A percentile compares a stretch with the other conserved stretches of the same genome.
These are phyloP conservation scores for Trametes villosa DNA, from an alignment of 768 basidiomycete species.

Conservation along the genomic window DNA sequence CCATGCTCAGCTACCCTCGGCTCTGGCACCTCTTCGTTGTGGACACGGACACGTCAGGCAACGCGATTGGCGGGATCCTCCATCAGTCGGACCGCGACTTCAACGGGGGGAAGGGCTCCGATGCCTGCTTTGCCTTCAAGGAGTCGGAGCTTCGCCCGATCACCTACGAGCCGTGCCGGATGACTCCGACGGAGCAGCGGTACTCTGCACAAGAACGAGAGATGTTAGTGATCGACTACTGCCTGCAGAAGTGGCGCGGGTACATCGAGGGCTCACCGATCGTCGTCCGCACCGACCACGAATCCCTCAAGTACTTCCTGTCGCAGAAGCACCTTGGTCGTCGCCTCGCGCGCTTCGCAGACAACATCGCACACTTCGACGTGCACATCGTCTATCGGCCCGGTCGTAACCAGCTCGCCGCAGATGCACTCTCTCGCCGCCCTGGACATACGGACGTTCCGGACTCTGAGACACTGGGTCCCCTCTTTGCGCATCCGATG, in stretches of 20 bases:
- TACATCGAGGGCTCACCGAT: constrained; percentile 32
- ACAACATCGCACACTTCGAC: constrained; percentile 26
- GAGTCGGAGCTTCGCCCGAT: constrained; percentile 3
- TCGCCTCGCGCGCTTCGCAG: constrained; percentile 28
- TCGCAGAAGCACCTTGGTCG: constrained; percentile 25
- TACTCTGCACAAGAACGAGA: constrained; percentile 13
- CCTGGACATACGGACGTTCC: constrained; percentile 21
- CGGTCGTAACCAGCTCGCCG: constrained; percentile 20
- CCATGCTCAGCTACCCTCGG: constrained; percentile 3
- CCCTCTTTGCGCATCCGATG: constrained; percentile 19
- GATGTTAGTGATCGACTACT: constrained; percentile 18
- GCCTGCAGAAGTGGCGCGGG: constrained; percentile 25
- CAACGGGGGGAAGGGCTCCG: not conserved
- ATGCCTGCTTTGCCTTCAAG: constrained; percentile 11
- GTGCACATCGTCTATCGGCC: constrained; percentile 22
- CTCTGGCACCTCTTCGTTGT: constrained; percentile 12
- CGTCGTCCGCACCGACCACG: constrained; percentile 29
- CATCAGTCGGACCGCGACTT: constrained; percentile 5
- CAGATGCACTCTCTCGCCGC: constrained; percentile 27
- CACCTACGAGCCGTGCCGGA: constrained; percentile 8
- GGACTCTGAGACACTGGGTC: constrained; percentile 21
- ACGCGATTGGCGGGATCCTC: constrained; percentile 9
- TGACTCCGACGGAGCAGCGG: constrained; percentile 2
- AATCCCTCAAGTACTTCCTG: constrained; percentile 29
- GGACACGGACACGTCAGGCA: constrained; percentile 11